These are phyloP conservation scores for Endoconidiophora polonica DNA, from an alignment of 2,329 filamentous ascomycete genomes.

Conservation along the genomic window DNA sequence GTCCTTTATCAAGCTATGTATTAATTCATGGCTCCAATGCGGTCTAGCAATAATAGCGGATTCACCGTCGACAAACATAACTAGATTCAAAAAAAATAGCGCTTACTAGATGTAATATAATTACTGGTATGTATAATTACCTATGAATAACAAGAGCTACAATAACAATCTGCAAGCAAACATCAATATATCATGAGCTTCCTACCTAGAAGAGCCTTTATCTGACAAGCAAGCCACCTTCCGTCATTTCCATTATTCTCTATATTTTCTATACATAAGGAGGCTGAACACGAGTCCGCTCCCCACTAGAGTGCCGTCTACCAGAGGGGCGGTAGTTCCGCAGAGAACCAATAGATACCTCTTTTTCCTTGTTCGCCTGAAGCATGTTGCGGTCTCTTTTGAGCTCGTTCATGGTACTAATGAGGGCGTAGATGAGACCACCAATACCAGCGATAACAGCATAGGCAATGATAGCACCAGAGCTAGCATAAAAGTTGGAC, in stretches of 20 bases:
- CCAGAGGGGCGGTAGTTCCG: conserved; percentile 1
- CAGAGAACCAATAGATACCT: conserved; percentile 1
- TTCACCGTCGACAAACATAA: no score
- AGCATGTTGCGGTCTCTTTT: conserved; percentile 7
- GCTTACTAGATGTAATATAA: no score
- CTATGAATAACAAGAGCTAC: no score
- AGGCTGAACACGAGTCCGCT: background rate
- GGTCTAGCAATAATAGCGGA: no score
- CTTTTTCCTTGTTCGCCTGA: background rate
- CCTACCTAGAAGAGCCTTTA: background rate
- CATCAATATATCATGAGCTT: no score
- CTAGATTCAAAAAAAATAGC: no score
- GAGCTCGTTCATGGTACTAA: conserved; percentile 8
- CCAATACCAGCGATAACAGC: conserved; percentile 36
- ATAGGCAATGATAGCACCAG: conserved; percentile 34
- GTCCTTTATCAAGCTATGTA: no score
- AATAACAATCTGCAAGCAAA: no score
- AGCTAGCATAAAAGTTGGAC: conserved; percentile 26
- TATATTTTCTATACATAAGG: conserved; percentile 1
- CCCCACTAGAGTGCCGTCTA: background rate
- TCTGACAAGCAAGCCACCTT: background rate
- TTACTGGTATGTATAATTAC: no score
- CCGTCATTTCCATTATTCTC: background rate
- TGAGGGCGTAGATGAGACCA: conserved; percentile 18
- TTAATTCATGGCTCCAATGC: no score